Conservation (phyloP, 78 protist species). For the Guillardia theta region DNA sequence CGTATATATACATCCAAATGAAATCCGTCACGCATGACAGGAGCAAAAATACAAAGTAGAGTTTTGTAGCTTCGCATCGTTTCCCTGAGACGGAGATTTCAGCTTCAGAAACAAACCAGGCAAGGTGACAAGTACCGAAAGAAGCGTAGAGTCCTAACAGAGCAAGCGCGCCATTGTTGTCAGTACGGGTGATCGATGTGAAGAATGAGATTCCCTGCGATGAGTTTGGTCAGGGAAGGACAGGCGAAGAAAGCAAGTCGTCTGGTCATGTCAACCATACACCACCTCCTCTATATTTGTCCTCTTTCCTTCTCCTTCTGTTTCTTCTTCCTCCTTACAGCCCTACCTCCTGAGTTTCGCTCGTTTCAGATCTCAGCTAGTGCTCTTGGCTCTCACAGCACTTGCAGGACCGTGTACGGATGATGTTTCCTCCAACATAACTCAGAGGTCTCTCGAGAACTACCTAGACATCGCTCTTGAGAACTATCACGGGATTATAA, state of each 20-base stretch:
- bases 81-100: not conserved
- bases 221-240: not conserved
- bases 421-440: too few relatives aligned
- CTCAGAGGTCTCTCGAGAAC: too few relatives aligned
- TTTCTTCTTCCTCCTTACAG: not conserved
- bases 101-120: not conserved
- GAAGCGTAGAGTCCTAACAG: slow-evolving; percentile 18
- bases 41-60: slow-evolving; percentile 1
- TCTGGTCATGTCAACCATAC: too few relatives aligned
- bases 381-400: too few relatives aligned
- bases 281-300: not conserved
- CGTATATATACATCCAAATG: slow-evolving; percentile 30
- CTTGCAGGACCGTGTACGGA: too few relatives aligned
- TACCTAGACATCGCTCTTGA: too few relatives aligned
- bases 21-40: slow-evolving; percentile 14
- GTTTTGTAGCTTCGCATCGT: not conserved
- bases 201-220: not conserved
- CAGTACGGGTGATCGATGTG: not conserved
- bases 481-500: too few relatives aligned
- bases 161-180: slow-evolving; percentile 25
- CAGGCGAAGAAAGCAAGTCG: not conserved
- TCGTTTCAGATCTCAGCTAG: not conserved
- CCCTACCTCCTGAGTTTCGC: not conserved
- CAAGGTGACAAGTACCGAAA: not conserved
- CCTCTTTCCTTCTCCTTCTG: not conserved